A percentile compares a stretch with the other conserved stretches of the same genome.
phyloP scores from a whole-genome alignment of 805 yeast species.

The Spathaspora hagerdaliae region DNA sequence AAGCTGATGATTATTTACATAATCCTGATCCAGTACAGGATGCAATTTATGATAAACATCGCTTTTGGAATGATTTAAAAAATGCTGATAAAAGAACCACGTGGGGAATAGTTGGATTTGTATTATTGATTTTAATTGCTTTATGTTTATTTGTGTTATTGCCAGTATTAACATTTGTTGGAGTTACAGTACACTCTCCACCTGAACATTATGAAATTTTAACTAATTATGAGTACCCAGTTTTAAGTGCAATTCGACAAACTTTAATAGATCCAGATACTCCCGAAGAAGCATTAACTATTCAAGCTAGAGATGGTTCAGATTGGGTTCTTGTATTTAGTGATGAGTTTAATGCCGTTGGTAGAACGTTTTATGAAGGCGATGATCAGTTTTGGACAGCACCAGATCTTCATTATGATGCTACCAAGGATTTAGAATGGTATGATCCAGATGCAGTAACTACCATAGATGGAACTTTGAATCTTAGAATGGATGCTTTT shows the following conservation, averaged over 20 bases:
- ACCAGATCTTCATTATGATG: conserved; percentile 38
- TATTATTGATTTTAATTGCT: conserved; percentile 57
- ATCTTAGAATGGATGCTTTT: conserved; percentile 34
- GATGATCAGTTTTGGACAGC: conserved; percentile 43
- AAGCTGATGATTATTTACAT: conserved; percentile 90
- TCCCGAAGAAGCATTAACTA: conserved; percentile 24
- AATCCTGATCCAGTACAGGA: conserved; percentile 95
- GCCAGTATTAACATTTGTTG: conserved; percentile 84
- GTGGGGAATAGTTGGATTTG: conserved; percentile 57
- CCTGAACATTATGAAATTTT: conserved; percentile 41
- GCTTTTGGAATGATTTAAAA: conserved; percentile 62
- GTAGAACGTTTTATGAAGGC: conserved; percentile 40
- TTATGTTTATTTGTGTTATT: conserved; percentile 65
- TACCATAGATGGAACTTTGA: conserved; percentile 33
- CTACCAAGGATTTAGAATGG: conserved; percentile 43
- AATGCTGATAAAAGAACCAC: conserved; percentile 59
- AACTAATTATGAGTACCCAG: conserved; percentile 40
- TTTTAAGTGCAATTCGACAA: conserved; percentile 32
- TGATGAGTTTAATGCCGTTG: conserved; percentile 42
- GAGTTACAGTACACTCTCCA: conserved; percentile 38
- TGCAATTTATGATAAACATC: conserved; percentile 72
- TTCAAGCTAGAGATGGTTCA: conserved; percentile 22
- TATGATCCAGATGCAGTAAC: conserved; percentile 41
- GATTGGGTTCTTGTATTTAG: conserved; percentile 36
- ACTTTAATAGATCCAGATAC: conserved; percentile 40